A percentile compares a stretch with the other conserved stretches of the same genome.
Evolutionary conservation across 495 filamentous ascomycete species (phyloP).

Genomic region (Penicillium desertorum): DNA sequence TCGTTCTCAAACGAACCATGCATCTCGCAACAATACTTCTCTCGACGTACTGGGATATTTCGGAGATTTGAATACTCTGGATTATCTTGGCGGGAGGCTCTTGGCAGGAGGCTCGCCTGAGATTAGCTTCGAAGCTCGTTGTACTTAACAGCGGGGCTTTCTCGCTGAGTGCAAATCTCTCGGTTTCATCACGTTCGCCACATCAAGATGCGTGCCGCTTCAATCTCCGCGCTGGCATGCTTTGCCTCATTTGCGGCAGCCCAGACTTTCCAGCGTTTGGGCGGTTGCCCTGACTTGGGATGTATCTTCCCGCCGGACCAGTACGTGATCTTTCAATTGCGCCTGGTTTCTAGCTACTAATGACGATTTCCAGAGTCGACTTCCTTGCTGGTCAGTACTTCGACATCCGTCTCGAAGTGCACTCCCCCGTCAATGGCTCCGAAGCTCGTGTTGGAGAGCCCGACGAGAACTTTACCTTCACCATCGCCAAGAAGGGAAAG

Average conservation of each 20-base stretch:
- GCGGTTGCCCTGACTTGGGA: conserved; percentile 68
- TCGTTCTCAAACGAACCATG: neutral
- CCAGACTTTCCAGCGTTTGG: conserved; percentile 70
- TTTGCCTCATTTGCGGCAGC: conserved; percentile 34
- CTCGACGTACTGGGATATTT: neutral
- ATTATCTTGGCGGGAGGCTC: conserved; percentile 3
- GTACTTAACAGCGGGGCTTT: neutral
- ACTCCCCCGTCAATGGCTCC: conserved; percentile 72
- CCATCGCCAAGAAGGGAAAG: conserved; percentile 55
- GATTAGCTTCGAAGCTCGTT: neutral
- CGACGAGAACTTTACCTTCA: conserved; percentile 67
- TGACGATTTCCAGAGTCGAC: conserved; percentile 45
- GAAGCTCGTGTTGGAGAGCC: conserved; percentile 62
- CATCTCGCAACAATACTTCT: neutral
- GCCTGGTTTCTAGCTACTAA: neutral
- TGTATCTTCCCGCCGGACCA: conserved; percentile 76
- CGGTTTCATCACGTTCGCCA: neutral
- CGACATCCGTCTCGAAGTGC: conserved; percentile 73
- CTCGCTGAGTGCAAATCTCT: neutral
- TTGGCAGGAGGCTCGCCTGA: neutral
- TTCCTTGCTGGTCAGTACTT: conserved; percentile 75
- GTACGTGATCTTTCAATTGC: conserved; percentile 34
- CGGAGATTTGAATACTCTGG: conserved; percentile 9
- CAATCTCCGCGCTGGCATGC: conserved; percentile 23
- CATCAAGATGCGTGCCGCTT: conserved; percentile 28